A percentile compares a stretch with the other conserved stretches of the same genome.
Conservation (phyloP, 2,329 filamentous ascomycete species). For the Alternaria sp. region DNA sequence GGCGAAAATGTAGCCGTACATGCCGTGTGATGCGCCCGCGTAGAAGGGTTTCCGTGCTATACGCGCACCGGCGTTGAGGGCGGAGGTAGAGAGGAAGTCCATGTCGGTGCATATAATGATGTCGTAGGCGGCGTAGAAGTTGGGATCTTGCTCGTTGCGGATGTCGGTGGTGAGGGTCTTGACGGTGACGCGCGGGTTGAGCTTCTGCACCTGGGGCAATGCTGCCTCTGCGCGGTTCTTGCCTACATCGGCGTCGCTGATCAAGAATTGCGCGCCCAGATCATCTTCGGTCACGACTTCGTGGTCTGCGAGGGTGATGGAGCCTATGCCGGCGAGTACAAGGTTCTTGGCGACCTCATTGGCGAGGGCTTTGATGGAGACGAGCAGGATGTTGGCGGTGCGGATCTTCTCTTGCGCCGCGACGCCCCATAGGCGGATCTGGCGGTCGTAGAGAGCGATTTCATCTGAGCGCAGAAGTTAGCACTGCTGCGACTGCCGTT, state of each 20-base stretch:
- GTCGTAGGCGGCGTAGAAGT: constrained; percentile 81
- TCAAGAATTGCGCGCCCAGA: constrained; percentile 72
- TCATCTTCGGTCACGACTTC: constrained; percentile 78
- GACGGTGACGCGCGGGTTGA: constrained; percentile 88
- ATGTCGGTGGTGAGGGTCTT: constrained; percentile 72
- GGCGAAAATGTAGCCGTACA: constrained; percentile 94
- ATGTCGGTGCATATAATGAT: constrained; percentile 90
- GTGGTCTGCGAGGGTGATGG: constrained; percentile 86
- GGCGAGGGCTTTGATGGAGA: constrained; percentile 84
- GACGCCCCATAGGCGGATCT: constrained; percentile 97
- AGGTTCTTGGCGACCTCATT: constrained; percentile 98
- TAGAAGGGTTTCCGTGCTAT: constrained; percentile 84
- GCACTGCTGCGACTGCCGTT: background rate
- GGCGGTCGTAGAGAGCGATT: constrained; percentile 94
- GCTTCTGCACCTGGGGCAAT: constrained; percentile 75
- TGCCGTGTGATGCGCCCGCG: constrained; percentile 81
- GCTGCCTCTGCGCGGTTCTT: constrained; percentile 85
- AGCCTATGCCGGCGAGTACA: constrained; percentile 89
- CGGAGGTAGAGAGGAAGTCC: constrained; percentile 73
- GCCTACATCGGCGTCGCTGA: constrained; percentile 74
- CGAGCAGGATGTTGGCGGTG: constrained; percentile 84
- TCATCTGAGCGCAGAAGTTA: constrained; percentile 67
- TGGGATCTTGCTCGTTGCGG: constrained; percentile 62
- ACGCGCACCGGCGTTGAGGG: constrained; percentile 86
- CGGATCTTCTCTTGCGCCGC: constrained; percentile 91